Conservation (phyloP, 257 asterid species). For the Forsythia suspensa region DNA sequence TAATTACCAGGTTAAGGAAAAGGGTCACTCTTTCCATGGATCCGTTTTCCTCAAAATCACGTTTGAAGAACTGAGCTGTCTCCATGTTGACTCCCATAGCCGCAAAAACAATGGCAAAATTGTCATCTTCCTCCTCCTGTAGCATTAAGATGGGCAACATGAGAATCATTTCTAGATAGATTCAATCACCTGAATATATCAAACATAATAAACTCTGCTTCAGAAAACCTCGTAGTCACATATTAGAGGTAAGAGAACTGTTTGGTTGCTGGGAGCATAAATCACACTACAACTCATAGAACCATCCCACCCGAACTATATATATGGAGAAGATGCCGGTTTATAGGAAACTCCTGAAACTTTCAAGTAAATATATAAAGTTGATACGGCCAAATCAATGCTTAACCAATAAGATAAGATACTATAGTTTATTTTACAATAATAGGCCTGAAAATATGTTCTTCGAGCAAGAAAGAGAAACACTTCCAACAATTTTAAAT, state of each 20-base stretch:
- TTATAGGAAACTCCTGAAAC: background rate
- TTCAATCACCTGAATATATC: slow-evolving; percentile 7
- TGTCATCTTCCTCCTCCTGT: slow-evolving; percentile 85
- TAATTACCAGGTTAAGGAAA: slow-evolving; percentile 80
- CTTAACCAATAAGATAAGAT: background rate
- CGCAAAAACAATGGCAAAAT: slow-evolving; percentile 98
- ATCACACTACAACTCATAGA: background rate
- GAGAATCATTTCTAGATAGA: slow-evolving; percentile 21
- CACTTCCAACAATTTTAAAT: background rate
- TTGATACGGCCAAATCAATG: background rate
- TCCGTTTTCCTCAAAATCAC: slow-evolving; percentile 99
- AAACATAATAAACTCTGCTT: slow-evolving; percentile 9
- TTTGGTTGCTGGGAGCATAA: background rate
- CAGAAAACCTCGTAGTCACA: background rate
- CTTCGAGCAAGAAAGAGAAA: slow-evolving; percentile 8
- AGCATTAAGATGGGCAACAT: slow-evolving; percentile 22
- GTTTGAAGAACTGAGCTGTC: slow-evolving; percentile 96
- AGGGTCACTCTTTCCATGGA: slow-evolving; percentile 99
- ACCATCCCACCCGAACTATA: background rate
- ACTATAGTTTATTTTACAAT: background rate
- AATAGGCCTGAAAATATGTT: slow-evolving; percentile 3
- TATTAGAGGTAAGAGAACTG: background rate
- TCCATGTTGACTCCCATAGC: slow-evolving; percentile 99
- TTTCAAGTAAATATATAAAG: background rate
- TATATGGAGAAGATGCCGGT: background rate